Evolutionary conservation across 2,329 filamentous ascomycete species (phyloP).

Genomic region (Fusarium sororula): DNA sequence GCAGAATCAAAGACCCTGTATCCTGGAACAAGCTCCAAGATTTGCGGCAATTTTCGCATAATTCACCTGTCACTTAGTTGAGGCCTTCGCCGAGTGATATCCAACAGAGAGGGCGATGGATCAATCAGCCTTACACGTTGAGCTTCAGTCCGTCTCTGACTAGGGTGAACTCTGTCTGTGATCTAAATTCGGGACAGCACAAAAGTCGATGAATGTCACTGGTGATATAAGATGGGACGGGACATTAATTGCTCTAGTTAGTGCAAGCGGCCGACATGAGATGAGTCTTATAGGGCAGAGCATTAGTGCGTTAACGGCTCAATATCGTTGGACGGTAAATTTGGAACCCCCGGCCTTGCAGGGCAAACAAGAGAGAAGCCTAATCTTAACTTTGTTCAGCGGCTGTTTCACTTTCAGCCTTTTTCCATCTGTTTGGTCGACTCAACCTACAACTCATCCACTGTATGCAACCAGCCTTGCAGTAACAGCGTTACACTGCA

Average conservation of each 20-base stretch:
- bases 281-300: constrained; percentile 16
- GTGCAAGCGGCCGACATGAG: constrained; percentile 5
- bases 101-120: not conserved
- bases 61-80: not conserved
- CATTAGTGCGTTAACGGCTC: constrained; percentile 6
- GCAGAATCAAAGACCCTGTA: not conserved
- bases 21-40: not conserved
- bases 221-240: not conserved
- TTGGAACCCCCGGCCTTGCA: constrained; percentile 28
- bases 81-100: not conserved
- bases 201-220: not conserved
- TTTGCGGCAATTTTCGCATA: constrained; percentile 22
- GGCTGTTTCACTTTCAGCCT: constrained; percentile 32
- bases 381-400: constrained; percentile 37
- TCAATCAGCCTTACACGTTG: constrained; percentile 10
- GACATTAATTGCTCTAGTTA: not conserved
- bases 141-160: not conserved
- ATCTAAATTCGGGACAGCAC: not conserved
- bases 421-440: constrained; percentile 1
- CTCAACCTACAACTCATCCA: not conserved
- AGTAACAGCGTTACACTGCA: constrained; percentile 10
- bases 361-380: constrained; percentile 24
- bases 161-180: not conserved
- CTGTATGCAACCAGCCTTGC: constrained; percentile 3
- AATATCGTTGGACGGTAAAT: constrained; percentile 20